phyloP scores from a whole-genome alignment of 2,329 filamentous ascomycete genomes.

The Aspergillus oerlinghausenensis region DNA sequence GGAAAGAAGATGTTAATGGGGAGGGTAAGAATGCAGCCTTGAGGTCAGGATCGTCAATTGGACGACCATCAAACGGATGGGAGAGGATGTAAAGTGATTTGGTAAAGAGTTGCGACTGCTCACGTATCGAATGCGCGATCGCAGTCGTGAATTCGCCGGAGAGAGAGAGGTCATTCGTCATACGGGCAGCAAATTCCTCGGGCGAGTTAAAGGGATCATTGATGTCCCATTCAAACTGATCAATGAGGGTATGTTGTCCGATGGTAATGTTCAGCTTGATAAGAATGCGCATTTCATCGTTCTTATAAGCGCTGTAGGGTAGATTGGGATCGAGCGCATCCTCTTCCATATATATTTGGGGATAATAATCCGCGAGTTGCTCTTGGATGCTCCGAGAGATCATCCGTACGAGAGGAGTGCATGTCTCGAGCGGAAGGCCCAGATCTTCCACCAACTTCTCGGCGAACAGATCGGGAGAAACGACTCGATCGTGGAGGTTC shows the following conservation, averaged over 20 bases:
- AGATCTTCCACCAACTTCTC: constrained; percentile 86
- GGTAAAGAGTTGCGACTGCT: constrained; percentile 92
- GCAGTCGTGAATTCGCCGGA: constrained; percentile 95
- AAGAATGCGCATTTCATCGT: constrained; percentile 96
- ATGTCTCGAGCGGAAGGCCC: constrained; percentile 65
- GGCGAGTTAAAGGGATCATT: constrained; percentile 92
- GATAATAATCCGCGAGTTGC: constrained; percentile 89
- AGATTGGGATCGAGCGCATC: constrained; percentile 84
- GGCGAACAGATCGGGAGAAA: constrained; percentile 76
- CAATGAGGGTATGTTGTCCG: constrained; percentile 84
- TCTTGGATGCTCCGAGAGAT: constrained; percentile 71
- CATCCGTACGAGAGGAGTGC: constrained; percentile 55
- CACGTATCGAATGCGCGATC: constrained; percentile 94
- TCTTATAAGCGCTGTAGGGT: constrained; percentile 92
- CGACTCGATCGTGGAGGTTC: constrained; percentile 89
- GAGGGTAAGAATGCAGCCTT: constrained; percentile 79
- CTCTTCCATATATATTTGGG: constrained; percentile 83
- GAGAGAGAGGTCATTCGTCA: constrained; percentile 84
- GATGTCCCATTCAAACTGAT: constrained; percentile 99
- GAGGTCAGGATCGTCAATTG: constrained; percentile 87
- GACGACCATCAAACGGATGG: constrained; percentile 90
- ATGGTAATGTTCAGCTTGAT: constrained; percentile 98
- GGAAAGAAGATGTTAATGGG: constrained; percentile 76
- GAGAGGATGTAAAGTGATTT: constrained; percentile 88
- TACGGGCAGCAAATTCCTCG: constrained; percentile 85